Base-by-base conservation (phyloP, 1,139 yeast genomes). In the Protomyces gravidus region DNA sequence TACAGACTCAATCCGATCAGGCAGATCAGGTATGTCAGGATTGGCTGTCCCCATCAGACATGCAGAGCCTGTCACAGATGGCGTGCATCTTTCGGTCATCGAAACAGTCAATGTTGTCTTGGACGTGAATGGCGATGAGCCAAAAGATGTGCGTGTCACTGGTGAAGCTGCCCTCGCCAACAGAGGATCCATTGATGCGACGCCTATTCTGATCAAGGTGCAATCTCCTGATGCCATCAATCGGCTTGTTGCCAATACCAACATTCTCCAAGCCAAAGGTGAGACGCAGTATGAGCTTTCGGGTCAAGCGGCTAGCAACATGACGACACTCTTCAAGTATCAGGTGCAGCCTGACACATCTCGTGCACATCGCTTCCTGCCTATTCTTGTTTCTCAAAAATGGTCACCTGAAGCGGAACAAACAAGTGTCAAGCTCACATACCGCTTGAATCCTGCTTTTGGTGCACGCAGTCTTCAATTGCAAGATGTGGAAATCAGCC, bases 391-490 rank as follows among this genome's bases (percentile, higher is more conserved):
- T 51, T 79, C 82, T 50, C 96, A 96, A 50, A 81, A 86, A 50
- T 90, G 97, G 97, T 85, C 89, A 68, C 85, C 85, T 68, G 96
- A 89, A 71, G 78, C 80, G 23, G 85, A 80, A 62, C 96, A 89
- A 72, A 84, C 96, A 1, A 84, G 95, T 68, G 84, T 90, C 62
- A 86, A 89, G 76, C 76, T 90, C 61, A 83, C 85, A 45, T 75
- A 88, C 65, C 81, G 81, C 68, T 77, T 86, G 62, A 76, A 81
- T 49, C 83, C 84, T 7, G 75, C 75, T 27, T 76, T 82, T 61
- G 68, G 69, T 21, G 71, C 77, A 1, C 69, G 74, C 11, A 68
- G 69, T 45, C 71, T 88, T 62, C 78, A 80, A 25, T 61, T 75
- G 23, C 65, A 66, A 30, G 86, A 85, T 67, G 76, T 89, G 55